Evolutionary conservation across 345 rosid genomes (phyloP), one percentile per base, ranked within the genome.

Genomic region (Toxicodendron radicans): DNA sequence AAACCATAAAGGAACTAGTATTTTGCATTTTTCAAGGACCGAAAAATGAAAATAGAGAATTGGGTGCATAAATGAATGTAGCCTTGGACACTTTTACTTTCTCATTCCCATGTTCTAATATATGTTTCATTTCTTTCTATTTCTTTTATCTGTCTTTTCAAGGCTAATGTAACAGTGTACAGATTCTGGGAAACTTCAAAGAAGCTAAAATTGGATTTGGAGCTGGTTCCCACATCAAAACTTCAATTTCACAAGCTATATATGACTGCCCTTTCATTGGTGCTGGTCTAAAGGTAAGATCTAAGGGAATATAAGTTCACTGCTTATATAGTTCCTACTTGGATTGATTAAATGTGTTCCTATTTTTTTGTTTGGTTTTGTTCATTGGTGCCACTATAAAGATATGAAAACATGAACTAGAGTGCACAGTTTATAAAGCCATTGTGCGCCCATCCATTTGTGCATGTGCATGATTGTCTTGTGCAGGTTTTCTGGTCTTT

Each of bases 161-260:
- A 75, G 49, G 66, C 56, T 68, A 72, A 64, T 71, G 59, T 73
- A 66, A 70, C 54, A 71, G 52, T 77, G 48, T 79, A 49, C 87
- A 94, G 98, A 90, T 88, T 78, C 73, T 95, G 77, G 82, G 80
- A 78, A 73, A 76, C 82, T 81, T 80, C 75, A 87, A 87, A 85
- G 87, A 88, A 80, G 95, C 91, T 78, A 94, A 87, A 80, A 86
- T 92, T 86, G 98, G 97, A 83, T 92, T 91, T 87, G 98, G 97
- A 73, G 91, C 80, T 80, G 97, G 91, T 79, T 84, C 83, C 76
- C 76, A 80, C 83, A 79, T 91, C 45, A 82, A 82, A 85, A 75
- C 80, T 69, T 92, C 97, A 63, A 79, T 92, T 74, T 64, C 78
- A 59, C 83, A 76, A 81, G 98, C 98, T 66, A 75, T 91, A 77